These are phyloP conservation scores for Periconia digitata DNA, from an alignment of 2,329 filamentous ascomycete species.

Conservation along the genomic window DNA sequence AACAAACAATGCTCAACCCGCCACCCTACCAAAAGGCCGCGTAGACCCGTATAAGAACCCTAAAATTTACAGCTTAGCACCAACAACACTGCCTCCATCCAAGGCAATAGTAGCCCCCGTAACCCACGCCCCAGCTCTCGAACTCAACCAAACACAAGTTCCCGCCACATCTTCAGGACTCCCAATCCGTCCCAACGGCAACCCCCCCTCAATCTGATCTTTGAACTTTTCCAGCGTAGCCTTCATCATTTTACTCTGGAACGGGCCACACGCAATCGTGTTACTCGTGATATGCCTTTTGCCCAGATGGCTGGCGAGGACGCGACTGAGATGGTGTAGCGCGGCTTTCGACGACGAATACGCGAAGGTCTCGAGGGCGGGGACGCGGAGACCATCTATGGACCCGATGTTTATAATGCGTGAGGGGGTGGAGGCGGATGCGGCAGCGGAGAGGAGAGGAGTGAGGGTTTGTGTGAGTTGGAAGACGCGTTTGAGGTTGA, in stretches of 20 bases:
- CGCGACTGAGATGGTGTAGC: slow-evolving; percentile 64
- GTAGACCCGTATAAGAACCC: too few relatives aligned
- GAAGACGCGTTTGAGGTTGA: slow-evolving; percentile 66
- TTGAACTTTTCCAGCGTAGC: slow-evolving; percentile 63
- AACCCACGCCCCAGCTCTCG: slow-evolving; percentile 60
- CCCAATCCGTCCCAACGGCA: slow-evolving; percentile 69
- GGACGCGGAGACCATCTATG: slow-evolving; percentile 64
- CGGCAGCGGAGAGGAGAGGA: slow-evolving; percentile 61
- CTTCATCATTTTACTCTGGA: slow-evolving; percentile 73
- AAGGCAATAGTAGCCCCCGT: slow-evolving; percentile 48
- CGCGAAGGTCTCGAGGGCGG: slow-evolving; percentile 59
- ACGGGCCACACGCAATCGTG: slow-evolving; percentile 71
- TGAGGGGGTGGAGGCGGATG: slow-evolving; percentile 49
- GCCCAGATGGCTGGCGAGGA: slow-evolving; percentile 65
- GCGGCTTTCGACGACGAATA: slow-evolving; percentile 66
- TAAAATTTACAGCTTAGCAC: slow-evolving; percentile 43
- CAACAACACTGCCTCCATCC: slow-evolving; percentile 44
- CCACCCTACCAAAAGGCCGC: too few relatives aligned
- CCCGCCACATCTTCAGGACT: slow-evolving; percentile 69
- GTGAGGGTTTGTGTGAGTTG: slow-evolving; percentile 66
- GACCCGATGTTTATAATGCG: slow-evolving; percentile 67
- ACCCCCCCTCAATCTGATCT: slow-evolving; percentile 58
- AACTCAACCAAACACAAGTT: slow-evolving; percentile 69
- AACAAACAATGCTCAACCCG: too few relatives aligned
- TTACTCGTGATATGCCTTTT: slow-evolving; percentile 65